These are phyloP conservation scores for Acanthamoeba lugdunensis DNA, from an alignment of 208 protist species.

Conservation along the genomic window DNA sequence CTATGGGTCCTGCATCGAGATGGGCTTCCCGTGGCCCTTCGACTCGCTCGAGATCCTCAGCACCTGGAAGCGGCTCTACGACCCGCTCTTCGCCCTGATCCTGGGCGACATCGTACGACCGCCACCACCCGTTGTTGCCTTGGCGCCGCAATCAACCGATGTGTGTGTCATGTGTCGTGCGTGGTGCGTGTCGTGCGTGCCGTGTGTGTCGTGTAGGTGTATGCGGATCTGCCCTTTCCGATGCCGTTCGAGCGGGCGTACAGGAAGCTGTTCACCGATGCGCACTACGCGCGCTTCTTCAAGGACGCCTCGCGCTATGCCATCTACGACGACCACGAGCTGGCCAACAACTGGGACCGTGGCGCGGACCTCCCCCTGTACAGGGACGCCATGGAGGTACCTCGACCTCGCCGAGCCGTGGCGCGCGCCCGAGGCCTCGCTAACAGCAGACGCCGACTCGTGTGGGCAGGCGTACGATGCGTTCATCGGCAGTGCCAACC, in stretches of 20 bases:
- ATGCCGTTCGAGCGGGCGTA: slow-evolving; percentile 20
- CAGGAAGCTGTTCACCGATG: not conserved
- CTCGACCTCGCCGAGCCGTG: not conserved
- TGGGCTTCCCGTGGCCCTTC: slow-evolving; percentile 7
- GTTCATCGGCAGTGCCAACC: slow-evolving; percentile 24
- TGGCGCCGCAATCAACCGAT: not conserved
- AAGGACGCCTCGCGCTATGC: slow-evolving; percentile 8
- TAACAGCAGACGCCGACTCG: not conserved
- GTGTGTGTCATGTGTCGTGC: not conserved
- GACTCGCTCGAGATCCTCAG: slow-evolving; percentile 5
- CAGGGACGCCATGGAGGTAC: slow-evolving; percentile 31
- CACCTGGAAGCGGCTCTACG: not conserved
- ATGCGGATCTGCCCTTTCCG: slow-evolving; percentile 7
- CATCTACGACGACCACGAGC: slow-evolving; percentile 45
- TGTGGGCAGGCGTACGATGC: not conserved
- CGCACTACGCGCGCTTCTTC: slow-evolving; percentile 16
- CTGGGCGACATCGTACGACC: slow-evolving; percentile 13
- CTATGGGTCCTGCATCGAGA: slow-evolving; percentile 26
- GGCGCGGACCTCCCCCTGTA: not conserved
- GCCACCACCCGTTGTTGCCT: not conserved
- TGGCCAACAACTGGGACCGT: slow-evolving; percentile 20
- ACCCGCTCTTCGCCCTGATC: not conserved
- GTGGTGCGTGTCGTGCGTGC: no score
- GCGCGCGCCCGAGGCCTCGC: not conserved
- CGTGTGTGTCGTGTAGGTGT: not conserved